Evolutionary conservation across 306 rosid genomes (phyloP).

Genomic region (Psophocarpus tetragonolobus): DNA sequence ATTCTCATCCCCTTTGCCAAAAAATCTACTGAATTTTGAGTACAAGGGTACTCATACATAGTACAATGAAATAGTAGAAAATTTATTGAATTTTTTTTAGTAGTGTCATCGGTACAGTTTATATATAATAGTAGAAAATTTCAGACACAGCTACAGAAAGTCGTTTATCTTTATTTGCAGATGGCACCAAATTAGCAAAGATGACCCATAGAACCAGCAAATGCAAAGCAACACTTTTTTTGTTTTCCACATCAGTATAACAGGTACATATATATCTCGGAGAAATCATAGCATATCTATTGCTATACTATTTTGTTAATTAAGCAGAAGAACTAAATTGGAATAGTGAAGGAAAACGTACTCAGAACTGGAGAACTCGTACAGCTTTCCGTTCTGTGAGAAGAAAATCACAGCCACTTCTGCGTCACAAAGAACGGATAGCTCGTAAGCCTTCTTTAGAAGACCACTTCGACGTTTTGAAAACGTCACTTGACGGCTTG

Average conservation of each 20-base stretch:
- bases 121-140: background rate
- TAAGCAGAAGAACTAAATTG: background rate
- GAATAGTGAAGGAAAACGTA: constrained; percentile 34
- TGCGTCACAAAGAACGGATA: constrained; percentile 71
- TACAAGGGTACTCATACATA: background rate
- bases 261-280: background rate
- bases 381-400: constrained; percentile 64
- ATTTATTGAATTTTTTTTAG: background rate
- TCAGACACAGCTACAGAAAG: background rate
- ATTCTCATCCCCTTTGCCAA: background rate
- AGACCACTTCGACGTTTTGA: constrained; percentile 64
- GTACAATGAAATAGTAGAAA: background rate
- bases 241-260: background rate
- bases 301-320: background rate
- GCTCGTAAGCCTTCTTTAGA: constrained; percentile 69
- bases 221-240: background rate
- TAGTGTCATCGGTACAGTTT: background rate
- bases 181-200: background rate
- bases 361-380: constrained; percentile 67
- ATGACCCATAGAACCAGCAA: background rate
- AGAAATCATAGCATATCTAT: constrained; percentile 7
- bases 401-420: constrained; percentile 63
- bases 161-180: background rate
- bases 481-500: constrained; percentile 66
- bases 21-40: background rate